Conservation (phyloP, 1,284 basidiomycete genomes). For the Afroboletus lepidellus region DNA sequence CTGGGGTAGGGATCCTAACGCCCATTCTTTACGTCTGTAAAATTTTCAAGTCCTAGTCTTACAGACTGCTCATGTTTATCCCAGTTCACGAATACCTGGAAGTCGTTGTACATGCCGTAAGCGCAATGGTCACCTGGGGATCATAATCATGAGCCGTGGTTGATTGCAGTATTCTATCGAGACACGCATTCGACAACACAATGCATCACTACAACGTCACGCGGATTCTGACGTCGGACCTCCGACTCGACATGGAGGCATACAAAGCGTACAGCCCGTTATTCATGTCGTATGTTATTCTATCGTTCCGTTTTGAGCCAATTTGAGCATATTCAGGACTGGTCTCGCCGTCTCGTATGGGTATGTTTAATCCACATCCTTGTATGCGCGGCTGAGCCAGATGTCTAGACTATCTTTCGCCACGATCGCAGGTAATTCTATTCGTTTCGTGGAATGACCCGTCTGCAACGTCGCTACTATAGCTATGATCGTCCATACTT, state of each 20-base stretch:
- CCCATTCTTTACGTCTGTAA: conserved; percentile 42
- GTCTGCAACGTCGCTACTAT: too few relatives aligned
- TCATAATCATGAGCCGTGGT: too few relatives aligned
- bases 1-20: conserved; percentile 48
- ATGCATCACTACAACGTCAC: conserved; percentile 68
- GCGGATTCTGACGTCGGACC: conserved; percentile 58
- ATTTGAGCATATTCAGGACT: conserved; percentile 28
- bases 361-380: neutral
- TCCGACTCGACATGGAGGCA: conserved; percentile 58
- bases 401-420: conserved; percentile 51
- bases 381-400: neutral
- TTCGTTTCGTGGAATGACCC: neutral
- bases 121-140: too few relatives aligned
- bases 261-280: conserved; percentile 83
- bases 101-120: conserved; percentile 43
- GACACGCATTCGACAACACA: conserved; percentile 58
- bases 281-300: conserved; percentile 62
- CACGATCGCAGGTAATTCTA: conserved; percentile 45
- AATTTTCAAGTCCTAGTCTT: neutral
- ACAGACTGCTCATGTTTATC: conserved; percentile 36
- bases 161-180: conserved; percentile 47
- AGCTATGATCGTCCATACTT: conserved; percentile 44
- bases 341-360: conserved; percentile 57
- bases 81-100: conserved; percentile 49
- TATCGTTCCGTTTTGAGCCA: too few relatives aligned